Evolutionary conservation across 2,329 filamentous ascomycete genomes (phyloP).

Genomic region (Pyrenochaeta sp.): DNA sequence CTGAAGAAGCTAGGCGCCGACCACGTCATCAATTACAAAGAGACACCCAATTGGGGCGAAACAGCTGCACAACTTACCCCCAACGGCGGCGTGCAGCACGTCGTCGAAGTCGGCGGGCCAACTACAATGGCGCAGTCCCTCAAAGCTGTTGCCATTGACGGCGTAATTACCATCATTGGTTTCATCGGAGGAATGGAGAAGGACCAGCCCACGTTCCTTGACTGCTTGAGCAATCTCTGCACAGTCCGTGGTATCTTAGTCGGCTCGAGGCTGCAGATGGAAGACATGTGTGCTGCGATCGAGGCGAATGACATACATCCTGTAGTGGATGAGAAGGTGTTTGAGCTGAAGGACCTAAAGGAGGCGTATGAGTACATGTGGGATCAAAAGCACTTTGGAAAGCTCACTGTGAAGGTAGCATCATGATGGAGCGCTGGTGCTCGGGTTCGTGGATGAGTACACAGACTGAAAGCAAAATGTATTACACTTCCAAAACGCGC

Average conservation of each 20-base stretch:
- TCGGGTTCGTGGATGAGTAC: neutral
- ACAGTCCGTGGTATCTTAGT: conserved; percentile 67
- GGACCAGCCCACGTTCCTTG: conserved; percentile 62
- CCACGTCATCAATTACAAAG: conserved; percentile 66
- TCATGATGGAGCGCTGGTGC: conserved; percentile 3
- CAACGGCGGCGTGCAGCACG: conserved; percentile 66
- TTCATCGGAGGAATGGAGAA: conserved; percentile 63
- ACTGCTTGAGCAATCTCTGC: conserved; percentile 57
- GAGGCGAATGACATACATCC: conserved; percentile 68
- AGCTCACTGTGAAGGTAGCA: conserved; percentile 45
- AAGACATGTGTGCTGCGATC: conserved; percentile 67
- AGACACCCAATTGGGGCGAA: conserved; percentile 63
- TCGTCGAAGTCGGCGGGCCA: conserved; percentile 73
- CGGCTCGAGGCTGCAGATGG: conserved; percentile 64
- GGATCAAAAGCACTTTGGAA: conserved; percentile 57
- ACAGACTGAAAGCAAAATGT: too few relatives aligned
- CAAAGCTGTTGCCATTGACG: conserved; percentile 63
- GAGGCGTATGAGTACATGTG: conserved; percentile 61
- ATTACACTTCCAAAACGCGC: too few relatives aligned
- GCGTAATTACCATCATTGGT: conserved; percentile 63
- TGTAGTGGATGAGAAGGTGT: conserved; percentile 66
- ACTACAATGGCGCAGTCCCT: conserved; percentile 64
- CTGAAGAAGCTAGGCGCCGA: conserved; percentile 64
- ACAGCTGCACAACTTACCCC: conserved; percentile 61
- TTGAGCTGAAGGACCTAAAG: conserved; percentile 60